Evolutionary conservation across 2,329 filamentous ascomycete genomes (phyloP).

Genomic region (Dryadomyces quercus-mongolicae): DNA sequence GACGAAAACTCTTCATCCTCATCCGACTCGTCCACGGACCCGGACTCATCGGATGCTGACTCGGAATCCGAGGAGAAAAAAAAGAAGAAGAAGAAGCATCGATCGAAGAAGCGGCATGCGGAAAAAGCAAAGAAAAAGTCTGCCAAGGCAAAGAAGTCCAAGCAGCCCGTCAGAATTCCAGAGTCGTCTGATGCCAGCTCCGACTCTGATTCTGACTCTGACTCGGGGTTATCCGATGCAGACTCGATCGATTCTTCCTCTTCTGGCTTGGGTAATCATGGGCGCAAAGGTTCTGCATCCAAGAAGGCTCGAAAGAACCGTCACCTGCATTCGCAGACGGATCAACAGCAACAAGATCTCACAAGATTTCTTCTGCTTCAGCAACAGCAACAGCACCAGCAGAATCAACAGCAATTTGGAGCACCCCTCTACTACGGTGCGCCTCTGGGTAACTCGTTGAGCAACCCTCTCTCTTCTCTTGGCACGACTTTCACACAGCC

Average conservation of each 20-base stretch:
- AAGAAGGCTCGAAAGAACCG: conserved; percentile 10
- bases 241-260: conserved; percentile 2
- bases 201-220: background rate
- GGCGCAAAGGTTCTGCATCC: background rate
- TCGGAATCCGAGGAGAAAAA: background rate
- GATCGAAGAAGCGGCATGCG: conserved; percentile 19
- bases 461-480: background rate
- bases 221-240: conserved; percentile 11
- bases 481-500: background rate
- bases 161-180: conserved; percentile 14
- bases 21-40: conserved; percentile 15
- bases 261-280: conserved; percentile 8
- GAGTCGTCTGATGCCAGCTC: conserved; percentile 9
- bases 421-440: conserved; percentile 2
- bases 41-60: conserved; percentile 10
- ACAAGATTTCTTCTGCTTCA: conserved; percentile 3
- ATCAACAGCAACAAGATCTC: conserved; percentile 2
- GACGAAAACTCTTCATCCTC: conserved; percentile 11
- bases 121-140: conserved; percentile 19
- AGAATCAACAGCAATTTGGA: conserved; percentile 1
- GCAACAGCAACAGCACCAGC: conserved; percentile 2
- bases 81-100: conserved; percentile 16
- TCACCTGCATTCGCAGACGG: conserved; percentile 2
- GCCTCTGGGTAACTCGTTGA: background rate
- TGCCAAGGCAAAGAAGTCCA: conserved; percentile 10